These are phyloP conservation scores for Suillus discolor DNA, from an alignment of 768 basidiomycete species.

Conservation along the genomic window DNA sequence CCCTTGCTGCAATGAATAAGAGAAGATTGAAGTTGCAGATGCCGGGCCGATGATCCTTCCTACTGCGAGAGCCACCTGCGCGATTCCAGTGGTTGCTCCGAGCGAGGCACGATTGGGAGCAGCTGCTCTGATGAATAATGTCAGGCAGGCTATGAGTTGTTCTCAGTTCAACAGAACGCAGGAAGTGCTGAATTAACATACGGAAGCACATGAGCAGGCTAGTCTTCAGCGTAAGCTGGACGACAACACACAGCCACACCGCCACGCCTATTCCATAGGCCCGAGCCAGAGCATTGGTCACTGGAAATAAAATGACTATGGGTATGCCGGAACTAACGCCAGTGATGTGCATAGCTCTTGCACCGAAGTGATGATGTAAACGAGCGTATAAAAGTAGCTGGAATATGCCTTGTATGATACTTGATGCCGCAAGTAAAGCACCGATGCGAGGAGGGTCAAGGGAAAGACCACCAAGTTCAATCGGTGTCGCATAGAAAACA, in stretches of 20 bases:
- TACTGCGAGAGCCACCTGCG: neutral
- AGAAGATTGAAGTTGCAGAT: neutral
- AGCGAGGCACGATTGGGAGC: neutral
- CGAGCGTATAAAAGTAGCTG: slow-evolving; percentile 64
- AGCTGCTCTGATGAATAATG: slow-evolving; percentile 7
- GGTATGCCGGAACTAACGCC: slow-evolving; percentile 31
- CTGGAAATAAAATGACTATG: slow-evolving; percentile 34
- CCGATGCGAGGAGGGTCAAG: slow-evolving; percentile 35
- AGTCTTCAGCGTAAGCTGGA: slow-evolving; percentile 25
- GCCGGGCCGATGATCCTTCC: neutral
- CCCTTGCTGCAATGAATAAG: neutral
- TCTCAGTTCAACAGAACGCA: neutral
- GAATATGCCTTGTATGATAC: slow-evolving; percentile 41
- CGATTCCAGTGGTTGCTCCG: neutral
- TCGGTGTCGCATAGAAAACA: slow-evolving; percentile 33
- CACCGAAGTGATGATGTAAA: slow-evolving; percentile 57
- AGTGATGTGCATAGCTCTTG: slow-evolving; percentile 35
- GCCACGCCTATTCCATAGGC: slow-evolving; percentile 20
- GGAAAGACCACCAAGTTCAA: slow-evolving; percentile 32
- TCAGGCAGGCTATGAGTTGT: neutral
- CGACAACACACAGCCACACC: slow-evolving; percentile 29
- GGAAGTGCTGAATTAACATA: slow-evolving; percentile 17
- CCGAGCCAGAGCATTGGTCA: slow-evolving; percentile 29
- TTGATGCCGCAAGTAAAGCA: slow-evolving; percentile 23
- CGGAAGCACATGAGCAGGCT: slow-evolving; percentile 34